Evolutionary conservation across 2,329 filamentous ascomycete species (phyloP).

Genomic region (Alternaria burnsii): DNA sequence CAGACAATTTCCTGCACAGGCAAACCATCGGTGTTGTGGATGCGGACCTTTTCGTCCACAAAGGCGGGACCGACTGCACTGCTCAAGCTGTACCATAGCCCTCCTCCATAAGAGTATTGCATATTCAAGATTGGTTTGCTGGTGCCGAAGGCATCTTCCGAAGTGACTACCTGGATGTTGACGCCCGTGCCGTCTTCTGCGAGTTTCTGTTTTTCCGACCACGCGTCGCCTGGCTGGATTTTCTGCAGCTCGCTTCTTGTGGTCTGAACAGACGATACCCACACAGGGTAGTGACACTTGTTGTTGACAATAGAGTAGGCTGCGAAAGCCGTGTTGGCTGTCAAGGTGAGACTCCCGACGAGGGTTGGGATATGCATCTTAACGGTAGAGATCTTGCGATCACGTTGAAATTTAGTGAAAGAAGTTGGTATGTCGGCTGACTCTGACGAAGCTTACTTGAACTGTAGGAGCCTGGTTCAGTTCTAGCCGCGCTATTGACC

Average conservation of each 20-base stretch:
- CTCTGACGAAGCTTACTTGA: background rate
- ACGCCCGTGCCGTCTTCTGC: slow-evolving; percentile 22
- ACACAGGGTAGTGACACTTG: slow-evolving; percentile 36
- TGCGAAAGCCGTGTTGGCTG: slow-evolving; percentile 21
- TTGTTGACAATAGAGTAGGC: slow-evolving; percentile 32
- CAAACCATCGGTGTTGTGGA: slow-evolving; percentile 17
- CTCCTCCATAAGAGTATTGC: slow-evolving; percentile 30
- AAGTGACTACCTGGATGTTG: slow-evolving; percentile 35
- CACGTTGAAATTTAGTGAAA: background rate
- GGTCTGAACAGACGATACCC: slow-evolving; percentile 28
- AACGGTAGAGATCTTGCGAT: background rate
- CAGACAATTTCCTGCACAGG: slow-evolving; percentile 24
- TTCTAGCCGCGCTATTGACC: background rate
- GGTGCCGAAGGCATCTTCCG: slow-evolving; percentile 21
- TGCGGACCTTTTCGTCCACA: slow-evolving; percentile 24
- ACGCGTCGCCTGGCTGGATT: slow-evolving; percentile 13
- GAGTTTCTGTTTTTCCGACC: slow-evolving; percentile 26
- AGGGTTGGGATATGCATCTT: slow-evolving; percentile 31
- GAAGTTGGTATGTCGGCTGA: background rate
- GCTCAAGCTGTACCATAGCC: slow-evolving; percentile 38
- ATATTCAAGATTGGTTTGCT: slow-evolving; percentile 30
- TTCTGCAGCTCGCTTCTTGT: slow-evolving; percentile 5
- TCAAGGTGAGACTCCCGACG: slow-evolving; percentile 24
- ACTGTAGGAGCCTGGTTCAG: slow-evolving; percentile 4
- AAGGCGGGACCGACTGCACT: slow-evolving; percentile 28